Base-by-base conservation (phyloP, 345 rosid genomes). In the Hibiscus trionum region DNA sequence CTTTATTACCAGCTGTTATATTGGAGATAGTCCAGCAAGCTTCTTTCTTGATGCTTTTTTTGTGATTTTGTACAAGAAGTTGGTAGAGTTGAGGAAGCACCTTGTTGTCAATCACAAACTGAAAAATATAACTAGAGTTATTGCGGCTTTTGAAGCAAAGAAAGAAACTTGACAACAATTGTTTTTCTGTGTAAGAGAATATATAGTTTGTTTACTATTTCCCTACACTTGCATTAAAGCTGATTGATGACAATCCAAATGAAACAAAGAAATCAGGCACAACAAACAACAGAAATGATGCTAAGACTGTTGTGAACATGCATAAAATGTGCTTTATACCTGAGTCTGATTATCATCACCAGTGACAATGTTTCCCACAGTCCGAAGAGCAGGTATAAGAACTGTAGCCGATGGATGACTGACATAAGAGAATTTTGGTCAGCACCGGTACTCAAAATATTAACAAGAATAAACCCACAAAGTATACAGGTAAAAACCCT, bases 291-390 rank as follows among this genome's bases (percentile, higher is more conserved):
- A 24, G 17, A 42, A 44, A 16, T 11, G 42, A 63, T 52, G 59
- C 26, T 14, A 26, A 16, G 26, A 50, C 44, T 67, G 39, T n/a
- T 67, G 8, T 67, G 24, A 49, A 49, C 58, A 67, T 67, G 71
- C 17, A 49, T 12, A 71, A 35, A 68, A 72, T 60, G 55, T 33
- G 47, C 11, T 46, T 70, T 60, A 42, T 77, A 91, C 97, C 93
- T 91, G 97, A 68, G 97, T 91, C 79, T 91, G 97, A 80, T 85
- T 76, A 80, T 91, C 97, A 77, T 91, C 95, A 61, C 95, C 97
- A 2, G 95, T 89, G 37, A 91, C 97, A 11, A 89, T 88, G 74
- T 91, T 91, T 61, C 97, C 97, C 47, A 86, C 87, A 15, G 92
- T 87, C 61, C 92, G 87, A 66, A 91, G 91, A 33, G 97, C 97